phyloP scores from a whole-genome alignment of 495 filamentous ascomycete genomes.

The Symbiotaphrina buchneri region DNA sequence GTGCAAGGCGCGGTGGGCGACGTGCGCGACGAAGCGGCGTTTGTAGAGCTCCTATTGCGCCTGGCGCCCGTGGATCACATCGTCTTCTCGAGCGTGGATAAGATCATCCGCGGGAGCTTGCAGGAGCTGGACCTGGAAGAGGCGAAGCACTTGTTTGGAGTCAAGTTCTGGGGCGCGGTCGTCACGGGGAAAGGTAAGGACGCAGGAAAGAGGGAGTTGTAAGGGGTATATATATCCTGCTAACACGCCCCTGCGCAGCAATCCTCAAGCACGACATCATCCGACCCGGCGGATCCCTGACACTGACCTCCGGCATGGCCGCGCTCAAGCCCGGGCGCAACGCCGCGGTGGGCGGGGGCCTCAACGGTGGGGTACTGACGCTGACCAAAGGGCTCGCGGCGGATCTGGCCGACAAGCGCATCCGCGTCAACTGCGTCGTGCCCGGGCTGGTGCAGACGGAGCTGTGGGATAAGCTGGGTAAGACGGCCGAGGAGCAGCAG shows the following conservation, averaged over 20 bases:
- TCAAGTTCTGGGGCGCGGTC: slow-evolving; percentile 22
- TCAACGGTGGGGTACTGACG: no score
- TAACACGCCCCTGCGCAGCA: slow-evolving; percentile 5
- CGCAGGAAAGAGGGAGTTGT: no score
- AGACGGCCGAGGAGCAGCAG: no score
- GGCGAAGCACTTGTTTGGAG: slow-evolving; percentile 17
- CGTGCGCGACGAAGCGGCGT: slow-evolving; percentile 16
- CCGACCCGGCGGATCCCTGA: slow-evolving; percentile 15
- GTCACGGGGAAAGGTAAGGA: slow-evolving; percentile 16
- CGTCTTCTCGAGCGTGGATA: slow-evolving; percentile 20
- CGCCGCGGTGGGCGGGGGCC: no score
- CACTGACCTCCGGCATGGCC: no score
- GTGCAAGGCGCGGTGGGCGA: slow-evolving; percentile 12
- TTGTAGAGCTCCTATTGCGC: slow-evolving; percentile 11
- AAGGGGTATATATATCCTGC: no score
- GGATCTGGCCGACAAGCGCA: no score
- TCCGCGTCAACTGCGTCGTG: no score
- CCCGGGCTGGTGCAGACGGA: no score
- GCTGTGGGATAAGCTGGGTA: no score
- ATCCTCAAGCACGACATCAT: slow-evolving; percentile 18
- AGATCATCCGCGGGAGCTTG: slow-evolving; percentile 18
- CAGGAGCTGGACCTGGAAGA: slow-evolving; percentile 15
- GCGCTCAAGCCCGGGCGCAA: no score
- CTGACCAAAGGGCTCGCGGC: no score
- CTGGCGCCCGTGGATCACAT: slow-evolving; percentile 19